phyloP scores from a whole-genome alignment of 1,284 basidiomycete species.

The Meira nashicola region DNA sequence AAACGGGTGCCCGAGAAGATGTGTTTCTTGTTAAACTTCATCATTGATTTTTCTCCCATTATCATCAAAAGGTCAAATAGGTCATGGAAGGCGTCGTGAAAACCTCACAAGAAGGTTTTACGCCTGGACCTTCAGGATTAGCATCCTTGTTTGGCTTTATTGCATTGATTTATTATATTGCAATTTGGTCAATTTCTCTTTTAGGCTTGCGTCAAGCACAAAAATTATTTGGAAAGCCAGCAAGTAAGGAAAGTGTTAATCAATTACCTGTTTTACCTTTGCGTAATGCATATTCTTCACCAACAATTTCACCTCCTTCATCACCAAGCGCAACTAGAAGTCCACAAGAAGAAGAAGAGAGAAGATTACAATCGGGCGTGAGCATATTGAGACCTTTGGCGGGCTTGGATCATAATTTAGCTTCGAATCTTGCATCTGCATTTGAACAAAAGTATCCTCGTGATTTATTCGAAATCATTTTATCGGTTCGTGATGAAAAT shows the following conservation, averaged over 20 bases:
- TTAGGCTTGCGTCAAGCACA: slow-evolving; percentile 75
- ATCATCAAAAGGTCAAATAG: too few relatives aligned
- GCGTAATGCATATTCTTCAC: slow-evolving; percentile 5
- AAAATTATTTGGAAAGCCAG: slow-evolving; percentile 53
- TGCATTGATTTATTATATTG: slow-evolving; percentile 64
- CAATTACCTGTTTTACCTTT: slow-evolving; percentile 6
- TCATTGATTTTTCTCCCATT: too few relatives aligned
- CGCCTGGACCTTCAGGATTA: neutral
- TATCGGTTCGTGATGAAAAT: slow-evolving; percentile 41
- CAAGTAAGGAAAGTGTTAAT: slow-evolving; percentile 12
- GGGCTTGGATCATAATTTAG: slow-evolving; percentile 46
- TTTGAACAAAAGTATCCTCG: slow-evolving; percentile 47
- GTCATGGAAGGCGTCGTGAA: too few relatives aligned
- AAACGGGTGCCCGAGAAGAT: too few relatives aligned
- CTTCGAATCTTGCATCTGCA: slow-evolving; percentile 39
- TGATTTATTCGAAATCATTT: slow-evolving; percentile 43
- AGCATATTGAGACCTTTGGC: slow-evolving; percentile 48
- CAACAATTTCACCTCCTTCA: slow-evolving; percentile 17
- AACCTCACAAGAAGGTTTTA: too few relatives aligned
- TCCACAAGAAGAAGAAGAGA: slow-evolving; percentile 67
- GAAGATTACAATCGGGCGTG: slow-evolving; percentile 29
- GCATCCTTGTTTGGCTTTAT: slow-evolving; percentile 13
- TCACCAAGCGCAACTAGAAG: slow-evolving; percentile 49
- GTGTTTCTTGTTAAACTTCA: too few relatives aligned
- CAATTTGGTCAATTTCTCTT: slow-evolving; percentile 70